These are phyloP conservation scores for Candida sonorensis DNA, from an alignment of 805 yeast species.

Conservation along the genomic window DNA sequence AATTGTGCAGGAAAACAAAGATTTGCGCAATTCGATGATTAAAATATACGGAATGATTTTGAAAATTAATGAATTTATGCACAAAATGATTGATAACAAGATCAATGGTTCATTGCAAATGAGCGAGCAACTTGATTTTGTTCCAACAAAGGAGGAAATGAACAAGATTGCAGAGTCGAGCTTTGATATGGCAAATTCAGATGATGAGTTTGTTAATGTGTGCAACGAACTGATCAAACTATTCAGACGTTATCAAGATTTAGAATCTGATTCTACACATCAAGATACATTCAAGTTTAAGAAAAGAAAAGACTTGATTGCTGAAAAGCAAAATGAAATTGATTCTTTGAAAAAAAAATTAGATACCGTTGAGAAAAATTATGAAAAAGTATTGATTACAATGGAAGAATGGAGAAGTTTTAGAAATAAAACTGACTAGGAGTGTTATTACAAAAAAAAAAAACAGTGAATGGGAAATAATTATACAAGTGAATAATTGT, in stretches of 20 bases:
- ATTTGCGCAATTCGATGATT: conserved; percentile 7
- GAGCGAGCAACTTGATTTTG: no score
- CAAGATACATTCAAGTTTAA: conserved; percentile 25
- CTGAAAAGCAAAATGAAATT: conserved; percentile 16
- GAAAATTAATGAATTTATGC: conserved; percentile 9
- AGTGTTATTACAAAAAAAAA: no score
- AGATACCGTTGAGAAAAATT: conserved; percentile 14
- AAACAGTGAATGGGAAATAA: neutral
- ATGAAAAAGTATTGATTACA: conserved; percentile 16
- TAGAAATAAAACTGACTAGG: no score
- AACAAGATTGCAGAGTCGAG: no score
- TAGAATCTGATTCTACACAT: no score
- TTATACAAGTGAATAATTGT: conserved; percentile 4
- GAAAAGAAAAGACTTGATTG: conserved; percentile 5
- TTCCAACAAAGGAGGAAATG: no score
- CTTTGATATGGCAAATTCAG: no score
- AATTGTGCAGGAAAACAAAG: conserved; percentile 9
- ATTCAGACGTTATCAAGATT: no score
- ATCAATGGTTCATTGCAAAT: no score
- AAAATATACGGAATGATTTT: conserved; percentile 7
- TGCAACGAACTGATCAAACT: no score
- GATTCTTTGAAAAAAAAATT: conserved; percentile 14
- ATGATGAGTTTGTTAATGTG: no score
- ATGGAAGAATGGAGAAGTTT: conserved; percentile 21
- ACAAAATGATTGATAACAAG: no score